These are phyloP conservation scores for Sporobolomyces phaffii DNA, from an alignment of 768 basidiomycete genomes.

Conservation along the genomic window DNA sequence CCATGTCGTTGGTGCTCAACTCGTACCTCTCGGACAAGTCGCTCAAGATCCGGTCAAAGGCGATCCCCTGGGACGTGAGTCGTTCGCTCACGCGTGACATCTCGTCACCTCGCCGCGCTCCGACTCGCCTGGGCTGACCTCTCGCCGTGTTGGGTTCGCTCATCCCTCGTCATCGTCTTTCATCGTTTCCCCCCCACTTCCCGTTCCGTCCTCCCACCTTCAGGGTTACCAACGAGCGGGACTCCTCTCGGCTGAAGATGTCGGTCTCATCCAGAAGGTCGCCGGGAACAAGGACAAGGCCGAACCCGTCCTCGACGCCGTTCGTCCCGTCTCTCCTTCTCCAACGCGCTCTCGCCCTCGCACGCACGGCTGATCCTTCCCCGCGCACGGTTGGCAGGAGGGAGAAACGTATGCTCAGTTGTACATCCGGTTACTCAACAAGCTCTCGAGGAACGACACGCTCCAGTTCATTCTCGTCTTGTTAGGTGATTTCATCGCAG, in stretches of 20 bases:
- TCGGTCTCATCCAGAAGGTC: conserved; percentile 79
- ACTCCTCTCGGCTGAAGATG: conserved; percentile 78
- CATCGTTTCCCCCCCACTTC: neutral
- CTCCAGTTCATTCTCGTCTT: conserved; percentile 79
- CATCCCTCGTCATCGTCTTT: neutral
- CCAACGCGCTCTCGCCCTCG: neutral
- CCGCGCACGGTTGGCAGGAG: too few relatives aligned
- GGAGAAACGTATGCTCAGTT: conserved; percentile 75
- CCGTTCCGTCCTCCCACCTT: conserved; percentile 1
- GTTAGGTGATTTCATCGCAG: conserved; percentile 79
- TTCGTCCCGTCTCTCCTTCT: neutral
- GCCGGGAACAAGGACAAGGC: conserved; percentile 63
- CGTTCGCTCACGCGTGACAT: neutral
- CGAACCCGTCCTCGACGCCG: conserved; percentile 35
- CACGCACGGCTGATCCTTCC: neutral
- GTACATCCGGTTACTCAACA: conserved; percentile 82
- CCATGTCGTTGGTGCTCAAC: conserved; percentile 57
- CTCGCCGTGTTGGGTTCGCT: neutral
- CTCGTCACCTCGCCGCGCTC: too few relatives aligned
- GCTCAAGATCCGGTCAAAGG: conserved; percentile 78
- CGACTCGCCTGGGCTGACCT: neutral
- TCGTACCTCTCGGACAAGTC: conserved; percentile 79
- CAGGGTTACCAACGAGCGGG: conserved; percentile 94
- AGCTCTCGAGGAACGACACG: conserved; percentile 74
- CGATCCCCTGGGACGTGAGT: conserved; percentile 91